Conservation (phyloP, 1,139 yeast species). For the Hansenula lynferdii region DNA sequence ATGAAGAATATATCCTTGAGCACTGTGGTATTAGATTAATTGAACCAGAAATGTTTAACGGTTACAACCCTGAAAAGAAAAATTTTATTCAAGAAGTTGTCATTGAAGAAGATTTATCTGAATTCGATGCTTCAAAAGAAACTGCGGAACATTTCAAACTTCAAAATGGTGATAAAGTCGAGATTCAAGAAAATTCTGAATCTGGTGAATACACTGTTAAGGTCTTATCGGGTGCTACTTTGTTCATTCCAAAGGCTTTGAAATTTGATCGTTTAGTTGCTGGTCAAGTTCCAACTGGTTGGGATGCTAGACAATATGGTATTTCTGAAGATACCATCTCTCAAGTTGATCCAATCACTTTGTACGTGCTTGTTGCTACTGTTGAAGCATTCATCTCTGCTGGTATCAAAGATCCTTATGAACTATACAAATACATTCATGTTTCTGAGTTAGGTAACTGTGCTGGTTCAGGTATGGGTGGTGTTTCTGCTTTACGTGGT, state of each 20-base stretch:
- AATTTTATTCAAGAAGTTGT: slow-evolving; percentile 92
- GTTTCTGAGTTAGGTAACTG: slow-evolving; percentile 99
- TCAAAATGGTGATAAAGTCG: slow-evolving; percentile 93
- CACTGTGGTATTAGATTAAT: slow-evolving; percentile 96
- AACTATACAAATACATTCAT: slow-evolving; percentile 96
- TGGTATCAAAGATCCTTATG: slow-evolving; percentile 97
- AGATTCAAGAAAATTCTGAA: slow-evolving; percentile 83
- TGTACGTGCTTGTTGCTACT: slow-evolving; percentile 88
- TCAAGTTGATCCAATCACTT: slow-evolving; percentile 95
- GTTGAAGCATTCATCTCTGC: slow-evolving; percentile 90
- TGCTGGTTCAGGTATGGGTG: slow-evolving; percentile 99
- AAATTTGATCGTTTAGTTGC: slow-evolving; percentile 95
- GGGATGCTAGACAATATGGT: slow-evolving; percentile 96
- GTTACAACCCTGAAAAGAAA: slow-evolving; percentile 93
- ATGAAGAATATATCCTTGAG: slow-evolving; percentile 81
- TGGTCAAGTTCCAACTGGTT: slow-evolving; percentile 98
- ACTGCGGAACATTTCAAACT: slow-evolving; percentile 92
- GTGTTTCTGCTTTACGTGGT: slow-evolving; percentile 93
- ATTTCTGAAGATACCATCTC: slow-evolving; percentile 86
- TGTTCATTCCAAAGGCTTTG: slow-evolving; percentile 92
- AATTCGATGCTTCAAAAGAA: slow-evolving; percentile 92
- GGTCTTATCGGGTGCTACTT: slow-evolving; percentile 87
- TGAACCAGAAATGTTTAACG: slow-evolving; percentile 91
- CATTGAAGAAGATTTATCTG: slow-evolving; percentile 92
- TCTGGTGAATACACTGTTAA: slow-evolving; percentile 90